Conservation (phyloP, 495 filamentous ascomycete genomes). For the Xylaria acuta region DNA sequence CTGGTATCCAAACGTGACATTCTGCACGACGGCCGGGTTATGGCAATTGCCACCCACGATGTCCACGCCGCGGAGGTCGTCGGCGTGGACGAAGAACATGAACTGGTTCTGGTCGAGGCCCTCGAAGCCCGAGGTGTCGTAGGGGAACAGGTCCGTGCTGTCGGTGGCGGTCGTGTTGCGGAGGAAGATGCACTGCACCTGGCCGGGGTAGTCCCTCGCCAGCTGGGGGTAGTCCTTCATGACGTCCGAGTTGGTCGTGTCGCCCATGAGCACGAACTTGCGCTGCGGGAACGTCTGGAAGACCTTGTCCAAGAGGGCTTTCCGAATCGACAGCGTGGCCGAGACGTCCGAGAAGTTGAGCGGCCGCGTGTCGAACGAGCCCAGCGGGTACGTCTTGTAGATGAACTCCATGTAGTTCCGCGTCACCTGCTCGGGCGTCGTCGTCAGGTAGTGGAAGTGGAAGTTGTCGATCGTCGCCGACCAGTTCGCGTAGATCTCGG, state of each 20-base stretch:
- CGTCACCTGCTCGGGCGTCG: conserved; percentile 80
- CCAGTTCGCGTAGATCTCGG: conserved; percentile 73
- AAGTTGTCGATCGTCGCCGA: conserved; percentile 62
- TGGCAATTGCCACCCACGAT: conserved; percentile 72
- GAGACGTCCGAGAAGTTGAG: conserved; percentile 78
- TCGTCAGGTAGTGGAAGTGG: conserved; percentile 86
- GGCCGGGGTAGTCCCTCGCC: conserved; percentile 65
- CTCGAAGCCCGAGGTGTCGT: conserved; percentile 75
- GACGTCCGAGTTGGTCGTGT: conserved; percentile 79
- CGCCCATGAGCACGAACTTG: conserved; percentile 76
- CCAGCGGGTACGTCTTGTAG: conserved; percentile 72
- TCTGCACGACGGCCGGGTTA: conserved; percentile 67
- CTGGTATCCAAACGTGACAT: conserved; percentile 73
- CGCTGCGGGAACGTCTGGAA: conserved; percentile 77
- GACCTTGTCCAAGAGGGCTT: conserved; percentile 68
- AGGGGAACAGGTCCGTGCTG: conserved; percentile 66
- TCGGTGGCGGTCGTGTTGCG: conserved; percentile 78
- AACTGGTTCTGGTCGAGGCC: conserved; percentile 65
- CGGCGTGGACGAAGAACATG: conserved; percentile 78
- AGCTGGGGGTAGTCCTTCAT: conserved; percentile 76
- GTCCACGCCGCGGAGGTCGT: conserved; percentile 72
- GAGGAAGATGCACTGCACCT: conserved; percentile 80
- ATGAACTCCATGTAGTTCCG: conserved; percentile 84
- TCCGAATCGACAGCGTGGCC: conserved; percentile 73
- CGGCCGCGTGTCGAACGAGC: conserved; percentile 76